Conservation (phyloP, 257 asterid species). For the Parsonsia alboflavescens region DNA sequence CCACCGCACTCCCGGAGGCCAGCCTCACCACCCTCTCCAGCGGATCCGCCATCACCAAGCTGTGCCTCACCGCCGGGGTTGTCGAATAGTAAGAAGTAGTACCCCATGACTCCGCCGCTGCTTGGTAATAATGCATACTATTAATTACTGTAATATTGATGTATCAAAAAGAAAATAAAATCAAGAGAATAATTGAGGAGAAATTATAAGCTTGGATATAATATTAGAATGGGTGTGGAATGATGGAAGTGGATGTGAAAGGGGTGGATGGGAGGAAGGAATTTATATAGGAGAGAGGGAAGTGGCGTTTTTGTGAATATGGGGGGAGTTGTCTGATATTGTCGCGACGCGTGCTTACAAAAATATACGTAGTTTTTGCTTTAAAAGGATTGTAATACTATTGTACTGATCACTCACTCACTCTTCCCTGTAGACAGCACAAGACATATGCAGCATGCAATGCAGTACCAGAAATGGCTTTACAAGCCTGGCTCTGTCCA, state of each 20-base stretch:
- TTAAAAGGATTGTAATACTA: constrained; percentile 31
- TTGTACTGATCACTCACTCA: constrained; percentile 10
- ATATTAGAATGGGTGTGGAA: no score
- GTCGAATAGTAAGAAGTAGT: constrained; percentile 3
- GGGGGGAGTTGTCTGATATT: constrained; percentile 23
- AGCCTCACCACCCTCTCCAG: constrained; percentile 36
- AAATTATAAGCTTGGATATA: no score
- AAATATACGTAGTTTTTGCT: constrained; percentile 27
- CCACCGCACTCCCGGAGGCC: constrained; percentile 41
- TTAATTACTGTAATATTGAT: no score
- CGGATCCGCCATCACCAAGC: constrained; percentile 19
- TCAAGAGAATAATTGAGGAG: no score
- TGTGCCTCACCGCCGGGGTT: constrained; percentile 7
- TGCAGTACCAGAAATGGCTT: constrained; percentile 5
- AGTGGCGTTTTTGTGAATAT: constrained; percentile 8
- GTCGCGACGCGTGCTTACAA: constrained; percentile 51
- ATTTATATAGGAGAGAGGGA: constrained; percentile 12
- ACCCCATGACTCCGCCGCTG: constrained; percentile 24
- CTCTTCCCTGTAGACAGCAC: constrained; percentile 18
- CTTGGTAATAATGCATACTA: constrained; percentile 31
- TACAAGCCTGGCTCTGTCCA: constrained; percentile 10
- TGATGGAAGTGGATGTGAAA: background rate
- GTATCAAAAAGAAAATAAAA: no score
- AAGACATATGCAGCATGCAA: constrained; percentile 26
- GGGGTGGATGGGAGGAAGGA: background rate